Base-by-base conservation (phyloP, 2,329 filamentous ascomycete species). In the Aspergillus hortae region DNA sequence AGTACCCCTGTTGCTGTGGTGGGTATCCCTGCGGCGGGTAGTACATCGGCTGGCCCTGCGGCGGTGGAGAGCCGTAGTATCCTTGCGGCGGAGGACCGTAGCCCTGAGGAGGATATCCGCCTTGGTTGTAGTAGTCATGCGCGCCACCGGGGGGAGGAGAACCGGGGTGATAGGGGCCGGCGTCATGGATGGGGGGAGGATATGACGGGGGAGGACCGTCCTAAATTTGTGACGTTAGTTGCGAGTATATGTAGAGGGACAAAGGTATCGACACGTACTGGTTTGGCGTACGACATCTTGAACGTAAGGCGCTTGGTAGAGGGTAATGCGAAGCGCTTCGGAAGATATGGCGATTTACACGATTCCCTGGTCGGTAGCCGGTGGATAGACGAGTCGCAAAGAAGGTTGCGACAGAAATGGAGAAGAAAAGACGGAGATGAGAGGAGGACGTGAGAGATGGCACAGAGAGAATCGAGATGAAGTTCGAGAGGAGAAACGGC, bases 1-100 rank as follows among this genome's bases (percentile, higher is more conserved):
- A 68, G 47, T 75, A 71, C 3, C 69, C 72, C 47, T 67, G 74
- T 42, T 65, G 65, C 21, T 70, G 70, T 44, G 67, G 70, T 47
- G 68, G 69, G 33, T 58, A 57, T 7, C 57, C 63, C 46, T 66
- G 66, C 10, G 61, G 68, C 6, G 66, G 65, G 17, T 66, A 65
- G 44, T 61, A 61, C 55, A 61, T 60, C 7, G 52, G 52, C 17
- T 64, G 59, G 19, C 57, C 60, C 21, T 59, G 63, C 6, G 60
- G 62, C 33, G 59, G 54, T 15, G 58, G 54, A 19, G 56, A 50
- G 19, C 52, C 61, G 52, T 55, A 59, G 48, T 66, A 63, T 48
- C 67, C 67, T 46, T 65, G 66, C n/a, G 62, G 67, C 32, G 60
- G 63, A 33, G 57, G 60, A 35, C 56, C 58, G 53, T 70, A 68